Evolutionary conservation across 495 filamentous ascomycete species (phyloP), one percentile per base, ranked within the genome.

Genomic region (Neurospora sp.): DNA sequence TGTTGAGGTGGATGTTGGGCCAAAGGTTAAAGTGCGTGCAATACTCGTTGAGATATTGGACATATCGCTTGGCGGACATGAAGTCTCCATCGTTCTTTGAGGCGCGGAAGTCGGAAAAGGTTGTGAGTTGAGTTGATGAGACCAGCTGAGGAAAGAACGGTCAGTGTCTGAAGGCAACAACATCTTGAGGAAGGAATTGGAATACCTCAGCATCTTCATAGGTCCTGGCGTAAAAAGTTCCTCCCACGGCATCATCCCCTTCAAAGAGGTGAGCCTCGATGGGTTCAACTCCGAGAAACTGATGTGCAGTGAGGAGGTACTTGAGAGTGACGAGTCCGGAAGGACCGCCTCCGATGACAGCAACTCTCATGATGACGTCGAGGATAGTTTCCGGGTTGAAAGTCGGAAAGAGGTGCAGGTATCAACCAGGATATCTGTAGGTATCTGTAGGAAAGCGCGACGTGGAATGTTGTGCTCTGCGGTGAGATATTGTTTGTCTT

Each of bases 261-360:
- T 80, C 78, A 40, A 77, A 80, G 1, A 80, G 69, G 18, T 42
- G 72, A 59, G 77, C 80, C 70, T 85, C 83, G 69, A 86, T 76
- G 44, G 80, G 77, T 41, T 75, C 75, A 6, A 70, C 73, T 9
- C 74, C 75, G n/a, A 82, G 73, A 69, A 72, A 72, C 7, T 48
- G 59, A 72, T 84, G 78, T 1, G 83, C 79, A 9, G 74, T 73
- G 38, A 81, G 22, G 0, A 85, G 83, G 53, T 84, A 82, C 75
- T 85, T 86, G 40, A 85, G 77, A 39, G 83, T 84, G 22, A 84
- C 81, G 10, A 86, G 78, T 10, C 84, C 84, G 4, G 83, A 82
- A 40, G 84, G 82, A 68, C 84, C 84, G 59, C 79, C 83, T 42
- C 84, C 84, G 77, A 84, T 80, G 70, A 84, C 77, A 38, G 83